A percentile compares a stretch with the other conserved stretches of the same genome.
Conservation (phyloP, 495 filamentous ascomycete species). For the Aspergillus haitiensis region DNA sequence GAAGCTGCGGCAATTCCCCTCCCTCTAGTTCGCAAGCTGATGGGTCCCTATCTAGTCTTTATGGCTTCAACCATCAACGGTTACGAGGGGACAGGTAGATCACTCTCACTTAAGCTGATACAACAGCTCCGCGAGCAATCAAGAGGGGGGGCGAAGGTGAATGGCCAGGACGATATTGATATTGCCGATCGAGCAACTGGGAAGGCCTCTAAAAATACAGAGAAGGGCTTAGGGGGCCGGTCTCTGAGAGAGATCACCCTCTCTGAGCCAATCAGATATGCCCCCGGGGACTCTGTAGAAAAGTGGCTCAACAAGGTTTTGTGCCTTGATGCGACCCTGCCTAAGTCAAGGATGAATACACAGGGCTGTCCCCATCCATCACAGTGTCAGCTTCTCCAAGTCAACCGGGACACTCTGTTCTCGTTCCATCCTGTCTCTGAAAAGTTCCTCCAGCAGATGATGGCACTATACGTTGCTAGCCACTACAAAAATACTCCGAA, state of each 20-base stretch:
- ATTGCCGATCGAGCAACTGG: constrained; percentile 73
- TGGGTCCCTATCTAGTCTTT: constrained; percentile 98
- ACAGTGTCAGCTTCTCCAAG: constrained; percentile 84
- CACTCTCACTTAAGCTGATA: constrained; percentile 93
- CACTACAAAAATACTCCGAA: constrained; percentile 99
- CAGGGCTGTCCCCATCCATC: constrained; percentile 87
- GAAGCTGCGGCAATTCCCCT: constrained; percentile 97
- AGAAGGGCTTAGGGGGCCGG: constrained; percentile 65
- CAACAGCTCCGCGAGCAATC: constrained; percentile 96
- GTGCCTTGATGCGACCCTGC: constrained; percentile 87
- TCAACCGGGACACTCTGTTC: constrained; percentile 97
- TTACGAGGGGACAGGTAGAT: constrained; percentile 96
- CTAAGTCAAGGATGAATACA: constrained; percentile 69
- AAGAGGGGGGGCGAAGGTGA: constrained; percentile 53
- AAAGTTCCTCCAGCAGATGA: constrained; percentile 97
- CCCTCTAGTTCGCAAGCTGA: constrained; percentile 85
- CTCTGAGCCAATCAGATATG: constrained; percentile 91
- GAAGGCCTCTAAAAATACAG: constrained; percentile 62
- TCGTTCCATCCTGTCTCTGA: constrained; percentile 97
- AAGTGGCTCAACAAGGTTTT: constrained; percentile 95
- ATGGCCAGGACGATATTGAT: constrained; percentile 55
- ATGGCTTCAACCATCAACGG: constrained; percentile 99
- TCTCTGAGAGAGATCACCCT: constrained; percentile 92
- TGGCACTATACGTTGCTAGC: constrained; percentile 95
- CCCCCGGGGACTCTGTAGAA: constrained; percentile 86